phyloP scores from a whole-genome alignment of 495 filamentous ascomycete genomes.

The Neurospora terricola region DNA sequence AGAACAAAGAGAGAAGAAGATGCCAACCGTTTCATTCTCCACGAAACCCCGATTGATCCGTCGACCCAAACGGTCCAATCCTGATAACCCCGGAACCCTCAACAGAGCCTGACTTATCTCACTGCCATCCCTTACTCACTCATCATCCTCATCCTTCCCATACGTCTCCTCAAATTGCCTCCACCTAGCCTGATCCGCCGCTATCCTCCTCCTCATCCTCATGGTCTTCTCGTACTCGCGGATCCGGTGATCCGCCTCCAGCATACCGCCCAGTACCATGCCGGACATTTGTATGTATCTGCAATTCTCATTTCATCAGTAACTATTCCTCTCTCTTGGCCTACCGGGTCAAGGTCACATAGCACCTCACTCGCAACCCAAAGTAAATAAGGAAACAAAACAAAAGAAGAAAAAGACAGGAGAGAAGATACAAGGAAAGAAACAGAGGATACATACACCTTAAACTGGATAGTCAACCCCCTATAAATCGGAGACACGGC shows the following conservation, averaged over 20 bases:
- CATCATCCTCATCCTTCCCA: conserved; percentile 26
- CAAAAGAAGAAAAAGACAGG: not conserved
- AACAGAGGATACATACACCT: conserved; percentile 47
- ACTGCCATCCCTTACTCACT: conserved; percentile 5
- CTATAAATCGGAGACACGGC: conserved; percentile 64
- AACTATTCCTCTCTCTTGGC: not conserved
- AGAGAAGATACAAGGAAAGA: not conserved
- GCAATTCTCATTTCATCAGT: conserved; percentile 1
- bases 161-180: conserved; percentile 35
- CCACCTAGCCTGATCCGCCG: conserved; percentile 55
- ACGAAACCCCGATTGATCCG: not conserved
- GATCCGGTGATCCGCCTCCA: conserved; percentile 71
- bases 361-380: not conserved
- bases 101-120: not conserved
- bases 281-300: conserved; percentile 78
- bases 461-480: conserved; percentile 79
- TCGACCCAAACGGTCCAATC: not conserved
- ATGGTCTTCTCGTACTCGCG: conserved; percentile 54
- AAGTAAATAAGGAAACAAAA: not conserved
- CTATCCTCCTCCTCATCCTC: conserved; percentile 53
- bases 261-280: conserved; percentile 77
- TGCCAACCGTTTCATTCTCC: not conserved
- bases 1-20: not conserved
- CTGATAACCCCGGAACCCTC: not conserved
- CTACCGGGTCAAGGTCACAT: not conserved